Evolutionary conservation across 371 early-diverging fungal genomes (phyloP), one percentile per base, ranked within the genome.

Genomic region (Mortierella sp.): DNA sequence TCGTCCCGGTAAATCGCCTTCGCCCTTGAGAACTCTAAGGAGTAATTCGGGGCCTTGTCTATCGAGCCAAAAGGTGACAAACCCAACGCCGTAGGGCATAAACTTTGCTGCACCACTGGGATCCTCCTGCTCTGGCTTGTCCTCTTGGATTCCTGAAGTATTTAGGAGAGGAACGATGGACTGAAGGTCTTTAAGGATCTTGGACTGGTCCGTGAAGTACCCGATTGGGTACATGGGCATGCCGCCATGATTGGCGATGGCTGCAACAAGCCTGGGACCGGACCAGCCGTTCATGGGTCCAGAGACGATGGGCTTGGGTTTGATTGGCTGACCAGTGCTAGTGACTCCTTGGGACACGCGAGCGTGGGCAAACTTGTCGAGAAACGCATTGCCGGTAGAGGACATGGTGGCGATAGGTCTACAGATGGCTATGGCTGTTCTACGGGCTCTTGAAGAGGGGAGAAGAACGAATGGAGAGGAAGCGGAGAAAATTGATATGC

Each of bases 41-140:
- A 72, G 57, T 15, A 81, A 37, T 2, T 72, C 63, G 21, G 63
- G 53, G 8, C 56, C 70, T 51, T 79, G 62, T 5, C 53, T 50
- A 34, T 75, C 70, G 5, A 81, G 61, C 60, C 65, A 65, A 17
- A 71, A 81, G 37, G 78, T 73, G 28, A 81, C 66, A 46, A 79
- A 81, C 2, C 80, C 81, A 12, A 81, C 70, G 0, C 64, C 81
- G 37, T 79, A 69, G 2, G 80, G 78, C 44, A 72, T 19, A 37
- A 65, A 72, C 24, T 24, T 26, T 47, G 15, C 30, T 21, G 21
- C n/a, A n/a, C n/a, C n/a, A n/a, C n/a, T n/a, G n/a, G n/a, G n/a
- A n/a, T 6, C 23, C 47, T 23, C 23, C 43, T 52, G 26, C 8
- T 39, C 39, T 14, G 50, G 5, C 19, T 48, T 43, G 1, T 52